Percentiles rank a stretch among this genome's conserved stretches.
Conservation (phyloP, 768 basidiomycete species). For the Termitomyces titanicus region DNA sequence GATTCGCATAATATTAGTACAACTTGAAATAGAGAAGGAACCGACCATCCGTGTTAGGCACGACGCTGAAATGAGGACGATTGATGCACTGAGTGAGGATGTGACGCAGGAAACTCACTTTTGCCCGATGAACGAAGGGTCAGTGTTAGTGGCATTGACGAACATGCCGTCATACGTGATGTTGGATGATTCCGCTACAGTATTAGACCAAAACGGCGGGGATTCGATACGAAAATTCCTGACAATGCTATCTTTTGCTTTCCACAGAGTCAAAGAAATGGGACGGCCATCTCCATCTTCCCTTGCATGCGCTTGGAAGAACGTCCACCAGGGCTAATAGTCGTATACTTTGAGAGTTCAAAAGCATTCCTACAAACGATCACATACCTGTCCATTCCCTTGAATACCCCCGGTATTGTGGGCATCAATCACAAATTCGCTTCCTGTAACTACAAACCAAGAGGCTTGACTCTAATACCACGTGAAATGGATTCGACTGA, state of each 20-base stretch:
- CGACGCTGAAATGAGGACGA: conserved; percentile 31
- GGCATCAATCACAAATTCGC: conserved; percentile 52
- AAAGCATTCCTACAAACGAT: not conserved
- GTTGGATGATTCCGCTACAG: conserved; percentile 45
- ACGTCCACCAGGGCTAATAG: conserved; percentile 51
- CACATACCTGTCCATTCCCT: conserved; percentile 51
- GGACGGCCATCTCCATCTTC: conserved; percentile 57
- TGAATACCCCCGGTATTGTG: conserved; percentile 54
- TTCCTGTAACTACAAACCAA: conserved; percentile 59
- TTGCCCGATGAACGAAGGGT: conserved; percentile 44
- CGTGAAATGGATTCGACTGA: not conserved
- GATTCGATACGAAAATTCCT: conserved; percentile 47
- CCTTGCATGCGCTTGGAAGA: conserved; percentile 41
- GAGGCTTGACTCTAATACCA: conserved; percentile 49
- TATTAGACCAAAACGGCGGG: conserved; percentile 61
- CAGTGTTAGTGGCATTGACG: conserved; percentile 54
- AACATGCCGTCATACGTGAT: conserved; percentile 55
- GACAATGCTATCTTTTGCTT: conserved; percentile 39
- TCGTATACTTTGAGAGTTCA: not conserved
- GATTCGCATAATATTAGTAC: not conserved
- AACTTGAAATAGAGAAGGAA: not conserved
- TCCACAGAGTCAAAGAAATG: conserved; percentile 48
- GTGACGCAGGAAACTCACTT: conserved; percentile 34
- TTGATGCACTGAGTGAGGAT: not conserved
- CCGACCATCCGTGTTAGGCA: conserved; percentile 59